Conservation (phyloP, 2,329 filamentous ascomycete species). For the Cercospora sp. region DNA sequence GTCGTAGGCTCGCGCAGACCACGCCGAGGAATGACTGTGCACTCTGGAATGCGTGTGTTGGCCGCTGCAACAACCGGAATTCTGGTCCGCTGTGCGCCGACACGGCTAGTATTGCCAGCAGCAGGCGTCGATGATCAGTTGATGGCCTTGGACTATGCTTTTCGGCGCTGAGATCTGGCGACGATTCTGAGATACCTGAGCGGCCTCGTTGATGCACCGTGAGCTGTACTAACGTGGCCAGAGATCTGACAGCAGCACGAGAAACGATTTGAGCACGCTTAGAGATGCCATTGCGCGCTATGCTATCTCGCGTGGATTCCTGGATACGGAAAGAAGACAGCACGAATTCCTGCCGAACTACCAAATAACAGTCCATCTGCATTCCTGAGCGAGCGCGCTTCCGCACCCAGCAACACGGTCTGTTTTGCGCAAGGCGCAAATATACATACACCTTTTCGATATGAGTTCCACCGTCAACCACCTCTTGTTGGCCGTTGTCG, state of each 20-base stretch:
- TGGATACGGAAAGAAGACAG: neutral
- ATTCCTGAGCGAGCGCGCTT: slow-evolving; percentile 11
- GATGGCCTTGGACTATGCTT: neutral
- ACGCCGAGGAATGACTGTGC: slow-evolving; percentile 4
- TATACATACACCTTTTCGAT: slow-evolving; percentile 7
- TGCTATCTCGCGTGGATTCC: slow-evolving; percentile 3
- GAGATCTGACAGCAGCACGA: neutral
- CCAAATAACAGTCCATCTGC: slow-evolving; percentile 6
- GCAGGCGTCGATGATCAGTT: neutral
- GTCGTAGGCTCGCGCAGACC: neutral
- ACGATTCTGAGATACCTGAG: neutral
- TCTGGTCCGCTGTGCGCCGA: neutral
- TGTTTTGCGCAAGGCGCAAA: slow-evolving; percentile 11
- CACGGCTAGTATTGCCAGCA: neutral
- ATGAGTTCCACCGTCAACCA: neutral
- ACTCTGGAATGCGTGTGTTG: slow-evolving; percentile 1
- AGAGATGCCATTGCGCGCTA: neutral
- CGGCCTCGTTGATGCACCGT: neutral
- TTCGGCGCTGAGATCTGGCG: neutral
- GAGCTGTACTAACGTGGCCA: neutral
- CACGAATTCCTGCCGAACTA: neutral
- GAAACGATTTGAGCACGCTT: neutral
- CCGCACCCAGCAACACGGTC: slow-evolving; percentile 6
- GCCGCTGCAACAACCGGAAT: slow-evolving; percentile 2
- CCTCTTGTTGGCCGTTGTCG: neutral